Percentiles rank a stretch among this genome's conserved stretches.
Evolutionary conservation across 305 asterid species (phyloP).

Genomic region (Rubia occidens): DNA sequence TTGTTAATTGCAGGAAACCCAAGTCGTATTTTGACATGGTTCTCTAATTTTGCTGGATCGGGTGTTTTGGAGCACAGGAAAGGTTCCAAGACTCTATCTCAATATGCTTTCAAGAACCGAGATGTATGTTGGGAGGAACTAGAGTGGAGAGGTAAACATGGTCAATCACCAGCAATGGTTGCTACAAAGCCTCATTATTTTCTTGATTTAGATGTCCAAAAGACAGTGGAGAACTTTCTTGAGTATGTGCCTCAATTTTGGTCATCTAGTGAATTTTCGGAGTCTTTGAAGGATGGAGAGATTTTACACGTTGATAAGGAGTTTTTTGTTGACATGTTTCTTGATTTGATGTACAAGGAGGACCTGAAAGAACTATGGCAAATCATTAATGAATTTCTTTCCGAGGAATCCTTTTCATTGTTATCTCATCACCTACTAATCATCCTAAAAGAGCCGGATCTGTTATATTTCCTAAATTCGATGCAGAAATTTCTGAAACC

Average conservation of each 20-base stretch:
- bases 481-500: slow-evolving; percentile 51
- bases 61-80: slow-evolving; percentile 58
- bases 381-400: slow-evolving; percentile 59
- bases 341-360: slow-evolving; percentile 75
- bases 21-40: slow-evolving; percentile 70
- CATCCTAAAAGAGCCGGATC: slow-evolving; percentile 66
- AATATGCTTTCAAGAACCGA: slow-evolving; percentile 81
- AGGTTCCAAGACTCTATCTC: slow-evolving; percentile 91
- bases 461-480: slow-evolving; percentile 50
- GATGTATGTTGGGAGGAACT: slow-evolving; percentile 99
- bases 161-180: slow-evolving; percentile 99
- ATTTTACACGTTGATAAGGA: slow-evolving; percentile 55
- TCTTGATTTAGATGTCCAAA: slow-evolving; percentile 88
- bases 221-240: slow-evolving; percentile 81
- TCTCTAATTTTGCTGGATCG: slow-evolving; percentile 60
- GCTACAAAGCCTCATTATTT: slow-evolving; percentile 98
- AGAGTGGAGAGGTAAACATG: slow-evolving; percentile 96
- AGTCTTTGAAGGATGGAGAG: slow-evolving; percentile 76
- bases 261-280: slow-evolving; percentile 82
- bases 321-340: slow-evolving; percentile 60
- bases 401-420: slow-evolving; percentile 72
- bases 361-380: slow-evolving; percentile 65
- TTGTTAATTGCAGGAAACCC: slow-evolving; percentile 54
- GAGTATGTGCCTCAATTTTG: slow-evolving; percentile 93
- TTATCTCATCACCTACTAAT: slow-evolving; percentile 81